Percentiles rank a stretch among this genome's conserved stretches.
phyloP scores from a whole-genome alignment of 2,329 filamentous ascomycete species.

The Dryadomyces quercivorus region DNA sequence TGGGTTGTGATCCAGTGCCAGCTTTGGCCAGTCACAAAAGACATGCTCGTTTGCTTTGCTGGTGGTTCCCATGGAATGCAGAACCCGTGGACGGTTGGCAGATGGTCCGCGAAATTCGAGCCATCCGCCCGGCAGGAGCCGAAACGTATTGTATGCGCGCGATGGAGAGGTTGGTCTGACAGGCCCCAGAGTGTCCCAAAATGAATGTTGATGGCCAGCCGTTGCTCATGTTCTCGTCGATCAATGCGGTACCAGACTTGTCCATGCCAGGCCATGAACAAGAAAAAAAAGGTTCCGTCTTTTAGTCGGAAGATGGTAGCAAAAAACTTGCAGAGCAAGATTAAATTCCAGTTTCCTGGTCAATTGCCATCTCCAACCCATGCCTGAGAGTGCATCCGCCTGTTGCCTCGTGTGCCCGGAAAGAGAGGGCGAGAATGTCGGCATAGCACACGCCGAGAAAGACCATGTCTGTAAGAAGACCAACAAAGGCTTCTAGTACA shows the following conservation, averaged over 20 bases:
- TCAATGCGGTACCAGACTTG: too few relatives aligned
- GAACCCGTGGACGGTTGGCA: too few relatives aligned
- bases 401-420: slow-evolving; percentile 49
- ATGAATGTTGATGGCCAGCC: too few relatives aligned
- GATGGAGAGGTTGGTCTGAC: too few relatives aligned
- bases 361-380: neutral
- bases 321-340: neutral
- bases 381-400: slow-evolving; percentile 32
- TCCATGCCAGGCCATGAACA: too few relatives aligned
- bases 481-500: slow-evolving; percentile 51
- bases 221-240: too few relatives aligned
- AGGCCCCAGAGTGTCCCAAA: too few relatives aligned
- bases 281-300: too few relatives aligned
- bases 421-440: slow-evolving; percentile 41
- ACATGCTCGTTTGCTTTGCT: neutral
- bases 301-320: neutral
- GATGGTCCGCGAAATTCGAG: too few relatives aligned
- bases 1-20: neutral
- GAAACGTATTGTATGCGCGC: too few relatives aligned
- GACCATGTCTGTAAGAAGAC: slow-evolving; percentile 56
- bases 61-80: too few relatives aligned
- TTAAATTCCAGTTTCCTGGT: neutral
- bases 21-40: neutral
- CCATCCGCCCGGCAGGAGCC: too few relatives aligned
- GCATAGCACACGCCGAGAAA: slow-evolving; percentile 68